Percentiles rank a stretch among this genome's conserved stretches.
Evolutionary conservation across 164 flowering plant species (phyloP).

Genomic region (Brasenia schreberi): DNA sequence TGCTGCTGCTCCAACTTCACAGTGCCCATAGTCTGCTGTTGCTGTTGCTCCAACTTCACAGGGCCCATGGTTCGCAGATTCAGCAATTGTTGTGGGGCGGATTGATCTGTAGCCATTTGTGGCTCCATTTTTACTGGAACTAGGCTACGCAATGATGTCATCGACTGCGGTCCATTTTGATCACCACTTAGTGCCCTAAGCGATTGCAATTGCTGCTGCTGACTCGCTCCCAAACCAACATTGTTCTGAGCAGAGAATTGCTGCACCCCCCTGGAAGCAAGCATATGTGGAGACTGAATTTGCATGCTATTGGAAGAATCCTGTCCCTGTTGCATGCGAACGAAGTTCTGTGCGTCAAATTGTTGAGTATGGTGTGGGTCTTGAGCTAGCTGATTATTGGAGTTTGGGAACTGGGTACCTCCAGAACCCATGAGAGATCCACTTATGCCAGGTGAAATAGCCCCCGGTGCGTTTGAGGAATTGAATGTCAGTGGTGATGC

Average conservation of each 20-base stretch:
- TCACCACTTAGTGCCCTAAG: background rate
- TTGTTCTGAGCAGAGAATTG: conserved; percentile 32
- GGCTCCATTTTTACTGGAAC: background rate
- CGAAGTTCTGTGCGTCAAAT: conserved; percentile 58
- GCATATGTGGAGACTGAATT: conserved; percentile 1
- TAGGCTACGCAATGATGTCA: background rate
- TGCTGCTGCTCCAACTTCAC: conserved; percentile 51
- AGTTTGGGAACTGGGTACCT: conserved; percentile 10
- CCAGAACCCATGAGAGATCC: conserved; percentile 23
- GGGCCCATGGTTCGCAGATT: conserved; percentile 48
- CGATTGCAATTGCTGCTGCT: background rate
- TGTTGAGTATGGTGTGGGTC: conserved; percentile 69
- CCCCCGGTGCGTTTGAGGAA: conserved; percentile 29
- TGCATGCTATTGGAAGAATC: background rate
- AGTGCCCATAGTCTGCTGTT: conserved; percentile 41
- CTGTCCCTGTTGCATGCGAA: conserved; percentile 40
- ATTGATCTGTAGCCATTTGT: background rate
- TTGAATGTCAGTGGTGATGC: conserved; percentile 34
- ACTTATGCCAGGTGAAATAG: conserved; percentile 32
- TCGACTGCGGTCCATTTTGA: background rate
- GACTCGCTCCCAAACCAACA: background rate
- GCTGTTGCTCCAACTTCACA: conserved; percentile 79
- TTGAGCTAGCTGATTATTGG: conserved; percentile 13
- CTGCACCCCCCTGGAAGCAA: conserved; percentile 16
- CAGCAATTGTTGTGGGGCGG: conserved; percentile 21